Conservation (phyloP, 371 early-diverging fungal genomes). For the Catenaria anguillulae region DNA sequence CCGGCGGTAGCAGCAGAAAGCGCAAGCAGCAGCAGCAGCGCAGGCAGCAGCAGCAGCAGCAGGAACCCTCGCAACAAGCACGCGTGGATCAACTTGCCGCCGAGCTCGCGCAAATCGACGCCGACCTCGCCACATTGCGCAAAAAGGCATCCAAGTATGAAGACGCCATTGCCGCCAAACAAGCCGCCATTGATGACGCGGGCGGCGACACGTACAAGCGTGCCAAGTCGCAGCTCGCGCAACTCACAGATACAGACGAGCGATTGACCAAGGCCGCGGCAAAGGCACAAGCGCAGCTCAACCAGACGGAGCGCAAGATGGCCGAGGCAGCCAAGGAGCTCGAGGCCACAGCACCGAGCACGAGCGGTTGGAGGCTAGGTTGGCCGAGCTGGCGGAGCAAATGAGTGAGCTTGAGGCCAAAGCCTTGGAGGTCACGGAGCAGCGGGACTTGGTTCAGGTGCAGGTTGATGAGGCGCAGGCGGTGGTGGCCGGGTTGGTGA, state of each 20-base stretch:
- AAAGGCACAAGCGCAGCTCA: background rate
- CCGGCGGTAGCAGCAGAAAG: too few species aligned
- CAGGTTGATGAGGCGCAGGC: background rate
- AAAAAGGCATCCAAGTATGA: slow-evolving; percentile 34
- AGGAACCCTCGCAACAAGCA: too few species aligned
- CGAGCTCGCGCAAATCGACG: slow-evolving; percentile 34
- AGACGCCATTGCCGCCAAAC: slow-evolving; percentile 30
- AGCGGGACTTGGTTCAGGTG: background rate
- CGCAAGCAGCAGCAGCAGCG: slow-evolving; percentile 19
- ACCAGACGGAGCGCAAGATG: background rate
- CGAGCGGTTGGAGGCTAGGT: background rate
- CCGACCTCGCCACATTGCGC: slow-evolving; percentile 45
- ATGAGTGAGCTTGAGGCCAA: background rate
- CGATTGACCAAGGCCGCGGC: background rate
- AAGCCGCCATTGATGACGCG: slow-evolving; percentile 14
- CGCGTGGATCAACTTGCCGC: too few species aligned
- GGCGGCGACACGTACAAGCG: slow-evolving; percentile 2
- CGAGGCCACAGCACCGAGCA: background rate
- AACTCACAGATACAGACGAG: background rate
- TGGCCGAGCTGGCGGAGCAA: background rate
- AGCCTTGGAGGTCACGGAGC: background rate
- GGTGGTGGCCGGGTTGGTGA: background rate
- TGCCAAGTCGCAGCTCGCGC: too few species aligned
- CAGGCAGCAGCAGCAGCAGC: slow-evolving; percentile 30
- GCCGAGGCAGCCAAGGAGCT: background rate